phyloP scores from a whole-genome alignment of 75 land plant species.

The Sequoia sempervirens region DNA sequence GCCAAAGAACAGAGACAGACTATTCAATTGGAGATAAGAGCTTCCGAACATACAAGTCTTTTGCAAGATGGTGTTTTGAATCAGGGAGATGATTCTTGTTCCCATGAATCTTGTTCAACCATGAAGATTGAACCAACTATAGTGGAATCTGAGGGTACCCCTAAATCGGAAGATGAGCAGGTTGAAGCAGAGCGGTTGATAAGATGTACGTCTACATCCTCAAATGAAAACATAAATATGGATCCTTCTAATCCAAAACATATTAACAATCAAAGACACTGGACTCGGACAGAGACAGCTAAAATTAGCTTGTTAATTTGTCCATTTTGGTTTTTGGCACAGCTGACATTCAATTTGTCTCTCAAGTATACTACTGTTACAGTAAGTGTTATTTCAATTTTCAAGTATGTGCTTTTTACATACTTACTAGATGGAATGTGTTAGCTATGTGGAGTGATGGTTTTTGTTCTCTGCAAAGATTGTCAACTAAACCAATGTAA shows the following conservation, averaged over 20 bases:
- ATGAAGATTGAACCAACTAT: background rate
- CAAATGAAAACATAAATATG: slow-evolving; percentile 1
- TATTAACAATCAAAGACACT: slow-evolving; percentile 52
- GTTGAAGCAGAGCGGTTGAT: slow-evolving; percentile 3
- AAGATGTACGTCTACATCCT: background rate
- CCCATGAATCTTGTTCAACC: background rate
- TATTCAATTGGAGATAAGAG: slow-evolving; percentile 11
- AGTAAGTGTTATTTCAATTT: slow-evolving; percentile 35
- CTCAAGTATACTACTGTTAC: slow-evolving; percentile 95
- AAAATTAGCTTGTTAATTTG: slow-evolving; percentile 72
- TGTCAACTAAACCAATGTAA: background rate
- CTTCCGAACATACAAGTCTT: slow-evolving; percentile 37
- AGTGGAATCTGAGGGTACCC: slow-evolving; percentile 4
- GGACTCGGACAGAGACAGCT: slow-evolving; percentile 71
- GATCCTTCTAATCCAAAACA: slow-evolving; percentile 1
- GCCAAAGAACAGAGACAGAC: background rate
- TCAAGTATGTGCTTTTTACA: background rate
- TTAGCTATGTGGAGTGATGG: background rate
- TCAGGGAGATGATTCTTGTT: background rate
- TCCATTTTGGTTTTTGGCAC: slow-evolving; percentile 96
- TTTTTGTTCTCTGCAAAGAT: slow-evolving; percentile 1
- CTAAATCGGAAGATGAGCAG: background rate
- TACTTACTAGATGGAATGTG: background rate
- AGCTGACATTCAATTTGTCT: slow-evolving; percentile 90
- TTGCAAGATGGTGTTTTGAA: slow-evolving; percentile 14